A percentile compares a stretch with the other conserved stretches of the same genome.
These are phyloP conservation scores for Pigoraptor vietnamica DNA, from an alignment of 78 protist genomes.

Conservation along the genomic window DNA sequence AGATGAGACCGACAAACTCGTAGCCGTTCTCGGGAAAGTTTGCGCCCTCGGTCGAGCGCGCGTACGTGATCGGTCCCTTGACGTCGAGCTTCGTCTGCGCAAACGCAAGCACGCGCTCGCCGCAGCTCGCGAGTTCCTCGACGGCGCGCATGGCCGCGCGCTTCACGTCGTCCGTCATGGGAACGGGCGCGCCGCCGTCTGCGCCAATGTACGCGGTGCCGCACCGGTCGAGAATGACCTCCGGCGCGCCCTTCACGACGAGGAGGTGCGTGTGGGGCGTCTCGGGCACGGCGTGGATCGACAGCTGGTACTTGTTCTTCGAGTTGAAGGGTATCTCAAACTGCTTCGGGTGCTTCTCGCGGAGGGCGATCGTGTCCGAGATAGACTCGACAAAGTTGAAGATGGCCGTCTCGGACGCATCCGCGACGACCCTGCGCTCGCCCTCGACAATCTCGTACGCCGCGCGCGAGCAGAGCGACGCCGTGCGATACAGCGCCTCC, in stretches of 20 bases:
- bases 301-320: conserved; percentile 83
- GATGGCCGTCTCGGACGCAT: background rate
- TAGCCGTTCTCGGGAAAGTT: background rate
- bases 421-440: background rate
- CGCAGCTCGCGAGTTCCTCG: conserved; percentile 44
- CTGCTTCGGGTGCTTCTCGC: conserved; percentile 5
- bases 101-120: conserved; percentile 27
- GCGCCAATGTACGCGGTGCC: background rate
- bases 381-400: background rate
- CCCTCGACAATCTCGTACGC: background rate
- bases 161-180: background rate
- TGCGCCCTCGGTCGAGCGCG: background rate
- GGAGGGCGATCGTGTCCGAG: background rate
- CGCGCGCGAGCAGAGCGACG: background rate
- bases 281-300: conserved; percentile 27
- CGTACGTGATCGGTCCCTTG: background rate
- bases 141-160: conserved; percentile 2
- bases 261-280: background rate
- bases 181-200: background rate
- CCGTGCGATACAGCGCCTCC: background rate
- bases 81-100: conserved; percentile 1
- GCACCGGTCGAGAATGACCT: conserved; percentile 61
- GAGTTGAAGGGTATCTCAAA: conserved; percentile 93
- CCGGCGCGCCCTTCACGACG: conserved; percentile 85
- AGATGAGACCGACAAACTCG: conserved; percentile 20